Base-by-base conservation (phyloP, 2,329 filamentous ascomycete genomes). In the Ophiobolus disseminans region DNA sequence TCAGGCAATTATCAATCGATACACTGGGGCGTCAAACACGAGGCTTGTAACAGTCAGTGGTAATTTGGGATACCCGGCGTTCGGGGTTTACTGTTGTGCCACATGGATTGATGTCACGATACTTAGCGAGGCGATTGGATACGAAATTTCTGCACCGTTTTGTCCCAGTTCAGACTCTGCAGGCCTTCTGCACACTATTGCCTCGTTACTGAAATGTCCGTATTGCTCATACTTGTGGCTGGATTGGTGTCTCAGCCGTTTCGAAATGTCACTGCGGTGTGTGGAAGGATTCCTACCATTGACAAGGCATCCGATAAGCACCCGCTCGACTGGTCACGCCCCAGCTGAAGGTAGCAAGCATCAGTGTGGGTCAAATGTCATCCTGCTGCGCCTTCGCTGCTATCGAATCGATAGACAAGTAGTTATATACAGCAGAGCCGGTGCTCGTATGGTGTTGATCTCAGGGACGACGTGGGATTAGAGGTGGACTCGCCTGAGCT, bases 401-500 rank as follows among this genome's bases (percentile, higher is more conserved):
- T 44, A 43, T 44, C 20, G 48, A 41, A 48, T 39, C 28, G 31
- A 48, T 45, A 43, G 38, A 20, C n/a, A 38, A 26, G 22, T 17
- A 25, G 13, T 17, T 39, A 28, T 22, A 44, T 40, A 23, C 37
- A 42, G 26, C 30, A 32, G 30, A 14, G 30, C 30, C 30, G 30
- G 9, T 10, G 13, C 20, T n/a, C 35, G 35, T 38, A n/a, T 38
- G 11, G 3, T 26, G 35, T 16, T 40, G 39, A 43, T 41, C 28
- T 14, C 23, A 25, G 13, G 8, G 42, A 38, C 37, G 55, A 62
- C 50, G 56, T 63, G 34, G 49, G 45, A 57, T 47, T 58, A 60
- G 51, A 55, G 53, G 28, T 50, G 42, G 32, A 13, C 9, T 28
- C 23, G 53, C n/a, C 14, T 31, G 30, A 26, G 37, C 36, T 36